Conservation (phyloP, 192 early-diverging fungal species). For the Linnemannia schmuckeri region DNA sequence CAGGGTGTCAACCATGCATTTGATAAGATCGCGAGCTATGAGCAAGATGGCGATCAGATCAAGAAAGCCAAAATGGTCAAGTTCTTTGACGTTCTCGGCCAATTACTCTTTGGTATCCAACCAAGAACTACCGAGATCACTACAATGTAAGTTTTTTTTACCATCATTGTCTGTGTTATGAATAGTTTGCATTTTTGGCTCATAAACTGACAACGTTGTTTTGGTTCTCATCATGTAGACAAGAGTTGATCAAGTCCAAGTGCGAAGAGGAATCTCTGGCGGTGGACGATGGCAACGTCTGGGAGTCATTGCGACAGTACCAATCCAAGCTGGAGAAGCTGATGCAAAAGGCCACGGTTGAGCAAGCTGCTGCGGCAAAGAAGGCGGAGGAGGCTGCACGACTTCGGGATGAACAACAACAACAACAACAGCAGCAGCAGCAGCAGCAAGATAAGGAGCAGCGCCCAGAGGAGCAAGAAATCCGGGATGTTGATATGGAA, state of each 20-base stretch:
- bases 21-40: slow-evolving; percentile 33
- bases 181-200: not conserved
- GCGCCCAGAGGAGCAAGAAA: not conserved
- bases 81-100: slow-evolving; percentile 62
- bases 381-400: slow-evolving; percentile 27
- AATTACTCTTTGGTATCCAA: slow-evolving; percentile 52
- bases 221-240: slow-evolving; percentile 33
- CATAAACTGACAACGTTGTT: not conserved
- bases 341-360: slow-evolving; percentile 46
- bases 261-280: slow-evolving; percentile 31
- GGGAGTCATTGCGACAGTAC: slow-evolving; percentile 60
- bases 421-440: slow-evolving; percentile 6
- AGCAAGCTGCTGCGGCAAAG: slow-evolving; percentile 25
- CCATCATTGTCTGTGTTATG: not conserved
- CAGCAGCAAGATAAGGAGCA: slow-evolving; percentile 5
- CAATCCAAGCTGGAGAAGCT: slow-evolving; percentile 58
- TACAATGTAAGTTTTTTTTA: slow-evolving; percentile 53
- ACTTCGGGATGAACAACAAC: slow-evolving; percentile 5
- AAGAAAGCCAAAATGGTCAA: slow-evolving; percentile 38
- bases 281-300: slow-evolving; percentile 37
- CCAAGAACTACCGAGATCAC: slow-evolving; percentile 45
- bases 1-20: slow-evolving; percentile 52
- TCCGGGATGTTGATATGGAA: not conserved
- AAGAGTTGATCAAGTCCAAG: slow-evolving; percentile 51
- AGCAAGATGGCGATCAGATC: slow-evolving; percentile 15